Percentiles rank a stretch among this genome's conserved stretches.
These are phyloP conservation scores for Phytophthora pluvialis DNA, from an alignment of 352 stramenopile species.

Conservation along the genomic window DNA sequence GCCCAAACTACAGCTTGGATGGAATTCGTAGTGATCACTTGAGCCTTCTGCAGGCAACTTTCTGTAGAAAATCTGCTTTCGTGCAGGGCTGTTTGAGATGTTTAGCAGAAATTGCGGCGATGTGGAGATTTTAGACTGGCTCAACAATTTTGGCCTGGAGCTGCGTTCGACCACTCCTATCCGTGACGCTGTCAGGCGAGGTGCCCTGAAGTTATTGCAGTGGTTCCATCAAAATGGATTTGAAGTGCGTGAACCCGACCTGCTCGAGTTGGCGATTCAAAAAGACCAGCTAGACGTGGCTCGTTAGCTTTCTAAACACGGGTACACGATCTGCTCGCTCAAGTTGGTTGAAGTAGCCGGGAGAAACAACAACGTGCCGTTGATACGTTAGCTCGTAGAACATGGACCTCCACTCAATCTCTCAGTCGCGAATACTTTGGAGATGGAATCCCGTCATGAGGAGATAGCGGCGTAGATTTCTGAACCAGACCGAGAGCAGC, in stretches of 20 bases:
- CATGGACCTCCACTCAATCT: background rate
- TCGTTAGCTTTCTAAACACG: conserved; percentile 2
- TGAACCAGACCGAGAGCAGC: background rate
- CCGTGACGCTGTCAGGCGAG: background rate
- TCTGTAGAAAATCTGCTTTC: background rate
- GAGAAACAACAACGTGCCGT: background rate
- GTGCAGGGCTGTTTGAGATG: conserved; percentile 1
- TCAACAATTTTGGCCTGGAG: background rate
- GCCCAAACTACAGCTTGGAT: no score
- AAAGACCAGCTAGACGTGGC: background rate
- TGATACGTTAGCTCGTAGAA: conserved; percentile 7
- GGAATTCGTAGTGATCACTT: background rate
- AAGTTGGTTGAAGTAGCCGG: background rate
- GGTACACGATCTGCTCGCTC: background rate
- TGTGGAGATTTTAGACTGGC: conserved; percentile 10
- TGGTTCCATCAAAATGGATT: conserved; percentile 6
- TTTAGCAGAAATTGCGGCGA: conserved; percentile 1
- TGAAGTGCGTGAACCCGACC: background rate
- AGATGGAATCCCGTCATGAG: background rate
- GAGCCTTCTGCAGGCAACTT: background rate
- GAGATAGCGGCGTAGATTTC: conserved; percentile 3
- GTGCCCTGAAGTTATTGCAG: conserved; percentile 5
- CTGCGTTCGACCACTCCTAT: background rate
- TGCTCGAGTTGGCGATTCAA: conserved; percentile 1
- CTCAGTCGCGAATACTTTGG: background rate